phyloP scores from a whole-genome alignment of 2,329 filamentous ascomycete species.

The Dactylellina sp. region DNA sequence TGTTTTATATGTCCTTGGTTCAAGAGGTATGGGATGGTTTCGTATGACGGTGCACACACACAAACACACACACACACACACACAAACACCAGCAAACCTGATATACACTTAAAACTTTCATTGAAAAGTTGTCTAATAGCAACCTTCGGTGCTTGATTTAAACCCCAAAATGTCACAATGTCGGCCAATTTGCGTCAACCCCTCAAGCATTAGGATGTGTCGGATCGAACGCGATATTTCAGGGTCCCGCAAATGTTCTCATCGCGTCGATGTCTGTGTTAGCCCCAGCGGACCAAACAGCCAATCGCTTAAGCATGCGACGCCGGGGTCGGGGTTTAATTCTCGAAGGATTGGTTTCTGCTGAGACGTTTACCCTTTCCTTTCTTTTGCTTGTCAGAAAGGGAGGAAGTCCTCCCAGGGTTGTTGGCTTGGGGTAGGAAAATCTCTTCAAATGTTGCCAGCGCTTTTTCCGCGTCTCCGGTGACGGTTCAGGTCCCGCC shows the following conservation, averaged over 20 bases:
- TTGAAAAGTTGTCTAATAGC: too few species aligned
- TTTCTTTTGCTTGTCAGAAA: not conserved
- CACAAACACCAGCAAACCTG: too few species aligned
- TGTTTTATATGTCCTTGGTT: too few species aligned
- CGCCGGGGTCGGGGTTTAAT: constrained; percentile 37
- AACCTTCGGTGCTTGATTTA: not conserved
- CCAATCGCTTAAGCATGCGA: constrained; percentile 53
- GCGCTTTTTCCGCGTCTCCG: constrained; percentile 44
- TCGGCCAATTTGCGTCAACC: constrained; percentile 38
- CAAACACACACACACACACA: too few species aligned
- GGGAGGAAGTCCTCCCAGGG: constrained; percentile 39
- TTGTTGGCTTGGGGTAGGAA: constrained; percentile 26
- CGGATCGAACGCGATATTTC: constrained; percentile 41
- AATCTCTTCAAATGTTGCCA: constrained; percentile 29
- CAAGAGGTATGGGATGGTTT: too few species aligned
- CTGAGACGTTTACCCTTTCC: constrained; percentile 36
- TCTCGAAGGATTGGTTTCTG: constrained; percentile 19
- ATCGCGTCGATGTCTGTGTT: not conserved
- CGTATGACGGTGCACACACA: too few species aligned
- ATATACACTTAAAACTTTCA: too few species aligned
- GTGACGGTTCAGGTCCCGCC: constrained; percentile 10
- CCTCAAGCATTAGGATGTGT: constrained; percentile 27
- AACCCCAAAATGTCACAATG: not conserved
- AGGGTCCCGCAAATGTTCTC: constrained; percentile 3
- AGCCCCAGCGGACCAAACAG: constrained; percentile 4